Conservation (phyloP, 1,284 basidiomycete genomes). For the Marasmius sp. region DNA sequence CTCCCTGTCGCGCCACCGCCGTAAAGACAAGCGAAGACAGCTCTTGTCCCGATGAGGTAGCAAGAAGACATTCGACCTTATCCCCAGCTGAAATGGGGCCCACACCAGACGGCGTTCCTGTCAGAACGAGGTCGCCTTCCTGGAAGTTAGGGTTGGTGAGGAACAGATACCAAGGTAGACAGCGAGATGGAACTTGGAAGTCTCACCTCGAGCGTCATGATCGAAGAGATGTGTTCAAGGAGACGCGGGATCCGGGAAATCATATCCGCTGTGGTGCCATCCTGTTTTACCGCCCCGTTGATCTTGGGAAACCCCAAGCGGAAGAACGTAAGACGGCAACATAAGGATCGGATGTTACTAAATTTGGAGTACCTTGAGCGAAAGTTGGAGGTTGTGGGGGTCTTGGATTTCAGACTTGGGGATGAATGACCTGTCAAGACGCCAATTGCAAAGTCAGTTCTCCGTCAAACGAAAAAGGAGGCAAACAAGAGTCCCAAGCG, state of each 20-base stretch:
- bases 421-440: constrained; percentile 66
- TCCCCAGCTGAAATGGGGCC: constrained; percentile 81
- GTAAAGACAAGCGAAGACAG: constrained; percentile 67
- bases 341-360: neutral
- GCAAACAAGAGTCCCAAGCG: neutral
- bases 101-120: constrained; percentile 91
- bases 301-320: constrained; percentile 46
- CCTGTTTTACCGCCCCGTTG: constrained; percentile 82
- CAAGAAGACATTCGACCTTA: constrained; percentile 75
- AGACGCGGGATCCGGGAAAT: constrained; percentile 91
- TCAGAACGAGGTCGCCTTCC: constrained; percentile 89
- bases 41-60: constrained; percentile 57
- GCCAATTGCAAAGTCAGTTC: neutral
- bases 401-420: constrained; percentile 73
- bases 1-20: constrained; percentile 67
- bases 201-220: constrained; percentile 91
- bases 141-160: constrained; percentile 27
- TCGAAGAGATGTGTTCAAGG: constrained; percentile 89
- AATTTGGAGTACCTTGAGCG: constrained; percentile 58
- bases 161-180: neutral
- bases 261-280: constrained; percentile 88
- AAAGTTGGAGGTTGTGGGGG: constrained; percentile 74
- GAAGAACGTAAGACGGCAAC: neutral
- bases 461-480: neutral
- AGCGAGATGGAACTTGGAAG: neutral